A percentile compares a stretch with the other conserved stretches of the same genome.
Conservation (phyloP, 2,329 filamentous ascomycete species). For the Verticillium longisporum region DNA sequence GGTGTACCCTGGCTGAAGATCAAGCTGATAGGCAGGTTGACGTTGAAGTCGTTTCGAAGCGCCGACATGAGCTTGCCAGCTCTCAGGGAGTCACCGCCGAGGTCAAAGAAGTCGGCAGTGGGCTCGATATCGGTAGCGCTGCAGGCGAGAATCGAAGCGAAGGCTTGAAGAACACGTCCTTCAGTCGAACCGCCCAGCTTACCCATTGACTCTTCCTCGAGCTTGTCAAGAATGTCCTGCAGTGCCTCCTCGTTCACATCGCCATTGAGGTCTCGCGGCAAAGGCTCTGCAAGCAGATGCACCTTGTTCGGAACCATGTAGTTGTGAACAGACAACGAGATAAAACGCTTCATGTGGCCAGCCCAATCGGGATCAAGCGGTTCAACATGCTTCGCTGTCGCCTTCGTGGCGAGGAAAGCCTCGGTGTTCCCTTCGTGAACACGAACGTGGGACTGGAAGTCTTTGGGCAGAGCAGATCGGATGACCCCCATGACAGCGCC, state of each 20-base stretch:
- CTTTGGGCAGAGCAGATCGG: conserved; percentile 8
- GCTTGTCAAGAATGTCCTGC: conserved; percentile 20
- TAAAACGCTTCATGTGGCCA: conserved; percentile 10
- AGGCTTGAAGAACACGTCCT: conserved; percentile 33
- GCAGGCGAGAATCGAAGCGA: conserved; percentile 36
- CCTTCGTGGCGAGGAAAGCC: conserved; percentile 15
- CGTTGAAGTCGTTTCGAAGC: conserved; percentile 40
- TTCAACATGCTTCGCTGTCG: not conserved
- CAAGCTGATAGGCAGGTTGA: conserved; percentile 41
- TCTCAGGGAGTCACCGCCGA: conserved; percentile 47
- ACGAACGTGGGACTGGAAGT: conserved; percentile 11
- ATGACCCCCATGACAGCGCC: conserved; percentile 17
- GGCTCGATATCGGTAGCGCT: conserved; percentile 27
- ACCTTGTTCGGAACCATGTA: conserved; percentile 32
- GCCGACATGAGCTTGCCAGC: conserved; percentile 45
- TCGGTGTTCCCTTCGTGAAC: conserved; percentile 8
- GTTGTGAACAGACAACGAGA: conserved; percentile 15
- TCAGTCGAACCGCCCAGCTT: conserved; percentile 18
- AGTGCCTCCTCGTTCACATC: conserved; percentile 27
- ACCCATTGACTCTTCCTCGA: conserved; percentile 14
- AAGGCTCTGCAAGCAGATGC: conserved; percentile 22
- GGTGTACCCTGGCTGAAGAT: conserved; percentile 44
- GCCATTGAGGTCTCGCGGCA: conserved; percentile 24
- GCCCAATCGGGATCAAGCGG: conserved; percentile 1
- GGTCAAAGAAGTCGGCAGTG: conserved; percentile 41